Base-by-base conservation (phyloP, 1,139 yeast genomes). In the Sugiyamaella grinbergsii region DNA sequence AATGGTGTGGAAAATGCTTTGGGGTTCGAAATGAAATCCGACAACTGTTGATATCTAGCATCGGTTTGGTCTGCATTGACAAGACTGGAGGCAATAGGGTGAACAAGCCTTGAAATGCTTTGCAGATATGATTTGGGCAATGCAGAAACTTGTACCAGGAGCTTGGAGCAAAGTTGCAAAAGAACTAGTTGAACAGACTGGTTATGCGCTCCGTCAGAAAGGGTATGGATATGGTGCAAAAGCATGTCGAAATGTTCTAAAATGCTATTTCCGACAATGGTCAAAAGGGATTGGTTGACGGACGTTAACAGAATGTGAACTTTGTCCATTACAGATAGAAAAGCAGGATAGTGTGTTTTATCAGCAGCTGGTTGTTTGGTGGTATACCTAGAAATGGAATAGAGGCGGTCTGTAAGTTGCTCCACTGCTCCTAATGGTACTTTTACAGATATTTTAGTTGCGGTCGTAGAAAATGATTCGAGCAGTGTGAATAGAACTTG, bases 21-120 rank as follows among this genome's bases (percentile, higher is more conserved):
- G 29, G 85, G 77, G 63, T 85, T 87, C 1, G 93, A 81, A 42
- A 85, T 73, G 38, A 85, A 69, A 69, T 88, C 96, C 11, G 57
- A 32, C 24, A 54, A 42, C 28, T 40, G 41, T 38, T 36, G 50
- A 44, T 37, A 38, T 16, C 46, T 36, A 16, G 41, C 29, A 22
- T 26, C 19, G 37, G 11, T 5, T 4, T 18, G 38, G 6, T 50
- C 13, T 11, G n/a, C 49, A 31, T 59, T 60, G 15, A 61, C 66
- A 11, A 66, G 52, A 18, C 62, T 39, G 3, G 59, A 54, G 11
- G 67, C 68, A 43, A 68, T 50, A 10, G 41, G 36, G 5, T 39
- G 20, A 13, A 61, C 54, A 11, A 61, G 54, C 24, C 53, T 47
- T 8, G 52, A 20, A 15, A 58, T 43, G 15, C 40, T 47, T 19